Base-by-base conservation (phyloP, 225 moss, liverwort and hornwort species). In the Polytrichum commune region DNA sequence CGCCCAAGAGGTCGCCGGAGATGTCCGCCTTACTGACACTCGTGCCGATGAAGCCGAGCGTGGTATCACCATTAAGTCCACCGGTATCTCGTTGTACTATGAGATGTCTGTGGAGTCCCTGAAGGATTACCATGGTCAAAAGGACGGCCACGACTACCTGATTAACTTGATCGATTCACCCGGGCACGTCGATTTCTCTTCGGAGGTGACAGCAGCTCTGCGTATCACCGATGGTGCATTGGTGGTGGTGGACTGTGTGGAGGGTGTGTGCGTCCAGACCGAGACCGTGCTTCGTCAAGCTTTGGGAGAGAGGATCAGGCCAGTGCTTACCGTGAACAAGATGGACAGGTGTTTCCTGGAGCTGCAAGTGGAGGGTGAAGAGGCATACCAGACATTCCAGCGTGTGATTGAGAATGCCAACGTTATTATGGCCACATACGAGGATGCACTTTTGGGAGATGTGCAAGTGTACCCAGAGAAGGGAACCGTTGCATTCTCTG, bases 151-250 rank as follows among this genome's bases (percentile, higher is more conserved):
- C 30, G 74, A 66, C 55, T 79, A 79, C 46, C 38, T 79, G 26
- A 79, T 79, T 58, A 79, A 79, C 65, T 53, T 79, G 69, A 66
- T 79, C 7, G 84, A 84, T 27, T 84, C 80, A 6, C 80, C 84
- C 1, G 84, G 84, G 35, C 80, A 84, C 27, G 80, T 84, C 20
- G 84, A 84, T 61, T 84, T 84, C 74, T 80, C 80, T 22, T 84
- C 84, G 0, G 84, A 84, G 53, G 84, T 84, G 8, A 84, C 84
- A 1, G 84, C 84, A 1, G 84, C 84, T n/a, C 80, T 84, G 4
- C 70, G 84, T 13, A 84, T 84, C 30, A 84, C 84, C 1, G 80
- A 84, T 16, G 84, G 80, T 1, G 84, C 84, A 9, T 66, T 84
- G 27, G 84, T 84, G 61, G 84, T 84, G 58, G 63, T 84, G 5